These are phyloP conservation scores for Trichosanthes truncata DNA, from an alignment of 306 rosid species.

Conservation along the genomic window DNA sequence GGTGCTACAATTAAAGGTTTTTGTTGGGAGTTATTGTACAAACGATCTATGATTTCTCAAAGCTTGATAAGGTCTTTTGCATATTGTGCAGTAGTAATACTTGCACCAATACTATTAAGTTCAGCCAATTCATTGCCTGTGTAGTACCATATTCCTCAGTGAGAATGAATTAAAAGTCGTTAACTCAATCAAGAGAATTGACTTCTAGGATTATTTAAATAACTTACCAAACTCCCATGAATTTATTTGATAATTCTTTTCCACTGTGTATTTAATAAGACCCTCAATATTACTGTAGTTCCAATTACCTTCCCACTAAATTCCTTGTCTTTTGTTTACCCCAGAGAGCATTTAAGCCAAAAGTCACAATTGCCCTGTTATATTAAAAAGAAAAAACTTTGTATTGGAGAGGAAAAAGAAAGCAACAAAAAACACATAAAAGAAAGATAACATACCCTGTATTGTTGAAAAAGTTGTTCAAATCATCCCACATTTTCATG, in stretches of 20 bases:
- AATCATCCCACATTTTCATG: conserved; percentile 80
- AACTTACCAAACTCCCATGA: conserved; percentile 81
- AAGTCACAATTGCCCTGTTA: conserved; percentile 50
- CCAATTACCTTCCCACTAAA: conserved; percentile 73
- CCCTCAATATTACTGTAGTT: conserved; percentile 50
- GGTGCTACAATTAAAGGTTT: too few relatives aligned
- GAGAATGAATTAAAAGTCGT: neutral
- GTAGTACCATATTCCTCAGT: conserved; percentile 38
- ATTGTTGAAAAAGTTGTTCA: conserved; percentile 52
- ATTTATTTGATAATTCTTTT: conserved; percentile 54
- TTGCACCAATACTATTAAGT: too few relatives aligned
- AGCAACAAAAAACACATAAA: too few relatives aligned
- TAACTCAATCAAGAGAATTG: too few relatives aligned
- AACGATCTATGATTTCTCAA: too few relatives aligned
- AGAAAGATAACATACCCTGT: conserved; percentile 37
- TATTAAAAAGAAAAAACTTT: too few relatives aligned
- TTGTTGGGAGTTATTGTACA: too few relatives aligned
- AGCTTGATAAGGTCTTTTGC: too few relatives aligned
- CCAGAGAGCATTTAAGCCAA: conserved; percentile 69
- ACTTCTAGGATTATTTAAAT: too few relatives aligned
- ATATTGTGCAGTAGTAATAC: too few relatives aligned
- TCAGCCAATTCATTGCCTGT: too few relatives aligned
- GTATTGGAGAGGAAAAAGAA: too few relatives aligned
- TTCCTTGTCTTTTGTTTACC: conserved; percentile 37
- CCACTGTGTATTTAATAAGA: conserved; percentile 52